Evolutionary conservation across 2,329 filamentous ascomycete species (phyloP).

Genomic region (Coccinonectria pachysandricola): DNA sequence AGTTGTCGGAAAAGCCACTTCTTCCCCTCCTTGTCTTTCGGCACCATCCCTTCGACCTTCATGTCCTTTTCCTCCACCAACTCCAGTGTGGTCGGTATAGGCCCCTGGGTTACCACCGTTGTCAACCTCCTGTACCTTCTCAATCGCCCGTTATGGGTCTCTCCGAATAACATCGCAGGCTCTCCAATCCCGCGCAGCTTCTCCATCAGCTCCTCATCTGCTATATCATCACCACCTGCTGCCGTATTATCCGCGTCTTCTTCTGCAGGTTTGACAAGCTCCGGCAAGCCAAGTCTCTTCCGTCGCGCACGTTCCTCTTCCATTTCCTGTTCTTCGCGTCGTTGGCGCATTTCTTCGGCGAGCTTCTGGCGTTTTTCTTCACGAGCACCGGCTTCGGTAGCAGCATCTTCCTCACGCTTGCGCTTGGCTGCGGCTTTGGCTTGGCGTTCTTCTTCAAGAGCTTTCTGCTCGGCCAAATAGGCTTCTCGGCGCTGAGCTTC

Average conservation of each 20-base stretch:
- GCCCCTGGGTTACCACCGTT: slow-evolving; percentile 56
- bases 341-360: slow-evolving; percentile 65
- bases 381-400: slow-evolving; percentile 54
- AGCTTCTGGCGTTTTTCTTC: slow-evolving; percentile 75
- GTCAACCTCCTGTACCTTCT: slow-evolving; percentile 60
- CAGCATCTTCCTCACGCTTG: slow-evolving; percentile 79
- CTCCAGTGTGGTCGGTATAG: slow-evolving; percentile 76
- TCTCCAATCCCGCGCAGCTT: slow-evolving; percentile 64
- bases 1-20: slow-evolving; percentile 76
- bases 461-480: slow-evolving; percentile 74
- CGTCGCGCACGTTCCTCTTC: slow-evolving; percentile 63
- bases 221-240: slow-evolving; percentile 48
- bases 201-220: slow-evolving; percentile 57
- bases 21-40: slow-evolving; percentile 53
- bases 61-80: slow-evolving; percentile 79
- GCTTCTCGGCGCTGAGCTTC: slow-evolving; percentile 72
- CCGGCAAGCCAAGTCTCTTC: slow-evolving; percentile 71
- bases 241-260: slow-evolving; percentile 34
- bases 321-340: slow-evolving; percentile 61
- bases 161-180: slow-evolving; percentile 70
- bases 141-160: slow-evolving; percentile 59
- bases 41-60: slow-evolving; percentile 60
- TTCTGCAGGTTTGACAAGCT: slow-evolving; percentile 41
- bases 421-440: slow-evolving; percentile 68
- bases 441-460: slow-evolving; percentile 59